phyloP scores from a whole-genome alignment of 2,329 filamentous ascomycete genomes.

The Helotiales sp. region DNA sequence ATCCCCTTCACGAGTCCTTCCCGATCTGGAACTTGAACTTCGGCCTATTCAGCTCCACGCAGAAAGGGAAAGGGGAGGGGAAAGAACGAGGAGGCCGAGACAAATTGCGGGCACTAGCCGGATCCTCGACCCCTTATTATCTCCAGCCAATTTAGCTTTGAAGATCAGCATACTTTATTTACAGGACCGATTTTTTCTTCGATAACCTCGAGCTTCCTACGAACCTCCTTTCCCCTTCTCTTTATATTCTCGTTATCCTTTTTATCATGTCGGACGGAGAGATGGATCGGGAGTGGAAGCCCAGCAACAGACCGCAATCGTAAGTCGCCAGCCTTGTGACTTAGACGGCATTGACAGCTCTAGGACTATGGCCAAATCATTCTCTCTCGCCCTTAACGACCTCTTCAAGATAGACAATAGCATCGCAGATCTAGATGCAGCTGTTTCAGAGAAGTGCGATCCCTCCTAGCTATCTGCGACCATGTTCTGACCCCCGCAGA shows the following conservation, averaged over 20 bases:
- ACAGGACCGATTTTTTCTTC: not conserved
- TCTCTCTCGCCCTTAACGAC: slow-evolving; percentile 84
- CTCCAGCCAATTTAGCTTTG: slow-evolving; percentile 24
- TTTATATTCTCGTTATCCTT: not conserved
- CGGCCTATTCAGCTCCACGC: slow-evolving; percentile 11
- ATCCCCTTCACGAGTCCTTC: not conserved
- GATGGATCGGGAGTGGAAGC: slow-evolving; percentile 80
- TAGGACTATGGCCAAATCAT: slow-evolving; percentile 86
- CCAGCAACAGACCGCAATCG: slow-evolving; percentile 80
- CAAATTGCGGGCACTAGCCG: slow-evolving; percentile 24
- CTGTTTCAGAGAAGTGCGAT: slow-evolving; percentile 77
- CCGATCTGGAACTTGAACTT: not conserved
- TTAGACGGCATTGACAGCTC: slow-evolving; percentile 19
- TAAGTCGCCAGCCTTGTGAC: slow-evolving; percentile 54
- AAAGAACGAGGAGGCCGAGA: slow-evolving; percentile 13
- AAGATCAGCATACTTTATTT: slow-evolving; percentile 21
- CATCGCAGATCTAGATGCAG: slow-evolving; percentile 72
- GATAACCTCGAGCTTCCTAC: not conserved
- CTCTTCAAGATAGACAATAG: slow-evolving; percentile 88
- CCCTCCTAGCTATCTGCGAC: not conserved
- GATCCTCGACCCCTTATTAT: slow-evolving; percentile 19
- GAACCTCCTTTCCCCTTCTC: not conserved
- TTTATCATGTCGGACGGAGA: slow-evolving; percentile 63
- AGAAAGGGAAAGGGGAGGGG: not conserved
- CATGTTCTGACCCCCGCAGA: slow-evolving; percentile 52